A percentile compares a stretch with the other conserved stretches of the same genome.
Evolutionary conservation across 139 green algal genomes (phyloP).

Genomic region (Astrephomene gubernaculifera): DNA sequence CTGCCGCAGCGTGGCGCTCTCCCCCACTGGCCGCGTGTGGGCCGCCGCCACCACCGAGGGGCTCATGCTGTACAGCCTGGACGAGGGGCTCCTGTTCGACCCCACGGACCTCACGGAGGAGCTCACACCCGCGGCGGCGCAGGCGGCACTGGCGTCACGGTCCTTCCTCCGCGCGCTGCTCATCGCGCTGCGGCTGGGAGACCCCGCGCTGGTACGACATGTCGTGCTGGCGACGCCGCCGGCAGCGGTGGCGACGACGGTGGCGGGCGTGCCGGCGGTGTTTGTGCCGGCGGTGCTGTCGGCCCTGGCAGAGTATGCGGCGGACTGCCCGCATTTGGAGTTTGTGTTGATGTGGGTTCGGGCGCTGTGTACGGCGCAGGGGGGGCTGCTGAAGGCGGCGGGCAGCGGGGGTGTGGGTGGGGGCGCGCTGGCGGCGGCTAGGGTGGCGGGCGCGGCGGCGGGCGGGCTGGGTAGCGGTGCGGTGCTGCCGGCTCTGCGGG

Average conservation of each 20-base stretch:
- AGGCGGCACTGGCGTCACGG: background rate
- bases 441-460: background rate
- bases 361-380: slow-evolving; percentile 68
- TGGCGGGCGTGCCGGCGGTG: slow-evolving; percentile 66
- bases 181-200: slow-evolving; percentile 84
- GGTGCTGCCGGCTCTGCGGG: slow-evolving; percentile 60
- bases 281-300: slow-evolving; percentile 64
- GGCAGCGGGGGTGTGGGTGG: background rate
- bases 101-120: slow-evolving; percentile 93
- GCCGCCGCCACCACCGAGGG: slow-evolving; percentile 93
- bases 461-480: slow-evolving; percentile 8
- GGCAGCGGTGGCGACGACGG: slow-evolving; percentile 60
- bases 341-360: slow-evolving; percentile 81
- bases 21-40: slow-evolving; percentile 87
- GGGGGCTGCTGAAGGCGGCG: slow-evolving; percentile 58
- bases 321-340: slow-evolving; percentile 82
- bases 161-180: slow-evolving; percentile 78
- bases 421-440: background rate
- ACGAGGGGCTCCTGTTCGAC: slow-evolving; percentile 90
- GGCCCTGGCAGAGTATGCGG: slow-evolving; percentile 69
- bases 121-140: slow-evolving; percentile 82
- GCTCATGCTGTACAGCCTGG: slow-evolving; percentile 90
- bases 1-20: slow-evolving; percentile 83
- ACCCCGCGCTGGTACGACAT: slow-evolving; percentile 73
- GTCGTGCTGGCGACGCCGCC: slow-evolving; percentile 68